Evolutionary conservation across 495 filamentous ascomycete species (phyloP).

Genomic region (Tetracladium setigerum): DNA sequence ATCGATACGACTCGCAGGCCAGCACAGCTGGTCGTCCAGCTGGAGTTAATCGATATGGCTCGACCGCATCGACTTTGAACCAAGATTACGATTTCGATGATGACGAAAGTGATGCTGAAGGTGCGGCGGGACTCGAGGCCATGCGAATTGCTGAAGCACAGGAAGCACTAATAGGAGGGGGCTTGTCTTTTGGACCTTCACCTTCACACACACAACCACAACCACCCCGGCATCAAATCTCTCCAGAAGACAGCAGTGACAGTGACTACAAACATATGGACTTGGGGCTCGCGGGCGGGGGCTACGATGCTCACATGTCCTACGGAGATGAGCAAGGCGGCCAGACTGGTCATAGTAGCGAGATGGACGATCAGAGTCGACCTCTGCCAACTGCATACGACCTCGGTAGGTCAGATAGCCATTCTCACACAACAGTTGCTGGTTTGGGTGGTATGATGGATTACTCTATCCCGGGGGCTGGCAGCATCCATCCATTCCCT

Average conservation of each 20-base stretch:
- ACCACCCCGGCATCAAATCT: conserved; percentile 19
- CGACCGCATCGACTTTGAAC: conserved; percentile 40
- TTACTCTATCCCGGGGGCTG: conserved; percentile 37
- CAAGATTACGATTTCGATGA: conserved; percentile 22
- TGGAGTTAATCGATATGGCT: conserved; percentile 30
- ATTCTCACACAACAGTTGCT: conserved; percentile 29
- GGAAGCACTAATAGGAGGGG: conserved; percentile 52
- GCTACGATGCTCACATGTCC: conserved; percentile 61
- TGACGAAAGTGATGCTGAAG: conserved; percentile 85
- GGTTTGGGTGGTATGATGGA: conserved; percentile 22
- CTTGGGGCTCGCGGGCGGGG: conserved; percentile 64
- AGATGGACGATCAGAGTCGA: conserved; percentile 24
- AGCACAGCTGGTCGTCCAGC: conserved; percentile 30
- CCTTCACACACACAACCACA: not conserved
- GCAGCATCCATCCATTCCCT: conserved; percentile 54
- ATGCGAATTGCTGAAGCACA: conserved; percentile 82
- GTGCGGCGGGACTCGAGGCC: conserved; percentile 74
- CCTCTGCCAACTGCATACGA: conserved; percentile 23
- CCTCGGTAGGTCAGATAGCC: conserved; percentile 27
- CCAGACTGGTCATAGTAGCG: conserved; percentile 23
- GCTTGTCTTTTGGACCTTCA: conserved; percentile 9
- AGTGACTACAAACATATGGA: conserved; percentile 68
- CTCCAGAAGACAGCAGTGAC: conserved; percentile 51
- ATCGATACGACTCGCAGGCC: conserved; percentile 41
- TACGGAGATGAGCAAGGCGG: conserved; percentile 53